These are phyloP conservation scores for Elaeagnus macrophylla DNA, from an alignment of 306 rosid species.

Conservation along the genomic window DNA sequence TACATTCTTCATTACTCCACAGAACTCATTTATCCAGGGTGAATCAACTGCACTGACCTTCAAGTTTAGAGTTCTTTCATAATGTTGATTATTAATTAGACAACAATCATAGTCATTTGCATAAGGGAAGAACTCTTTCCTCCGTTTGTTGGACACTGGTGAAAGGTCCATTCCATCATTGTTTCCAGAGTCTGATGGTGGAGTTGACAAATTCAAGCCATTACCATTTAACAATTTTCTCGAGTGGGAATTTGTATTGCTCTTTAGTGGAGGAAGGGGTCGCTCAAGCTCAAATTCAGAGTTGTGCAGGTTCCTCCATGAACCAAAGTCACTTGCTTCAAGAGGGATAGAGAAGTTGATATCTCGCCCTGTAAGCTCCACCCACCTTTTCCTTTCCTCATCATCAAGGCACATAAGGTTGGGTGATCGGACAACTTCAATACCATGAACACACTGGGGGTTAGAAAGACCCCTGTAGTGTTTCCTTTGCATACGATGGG, in stretches of 20 bases:
- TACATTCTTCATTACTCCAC: conserved; percentile 33
- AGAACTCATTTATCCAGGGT: conserved; percentile 27
- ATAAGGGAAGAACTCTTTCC: conserved; percentile 30
- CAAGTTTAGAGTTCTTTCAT: conserved; percentile 21
- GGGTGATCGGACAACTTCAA: conserved; percentile 23
- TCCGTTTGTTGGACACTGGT: conserved; percentile 24
- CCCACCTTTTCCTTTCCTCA: conserved; percentile 32
- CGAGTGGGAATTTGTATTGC: conserved; percentile 12
- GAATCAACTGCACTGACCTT: conserved; percentile 23
- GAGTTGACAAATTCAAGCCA: conserved; percentile 25
- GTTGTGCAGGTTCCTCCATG: conserved; percentile 31
- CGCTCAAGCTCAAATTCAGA: conserved; percentile 33
- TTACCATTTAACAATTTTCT: conserved; percentile 28
- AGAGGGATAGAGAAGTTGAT: conserved; percentile 22
- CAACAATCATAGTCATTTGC: conserved; percentile 28
- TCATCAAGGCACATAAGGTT: conserved; percentile 28
- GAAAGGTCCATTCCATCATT: conserved; percentile 24
- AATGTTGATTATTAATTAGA: conserved; percentile 20
- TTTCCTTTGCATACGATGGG: conserved; percentile 36
- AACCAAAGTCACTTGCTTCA: conserved; percentile 29
- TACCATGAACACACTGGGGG: conserved; percentile 38
- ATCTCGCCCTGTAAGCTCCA: conserved; percentile 34
- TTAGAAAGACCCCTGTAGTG: conserved; percentile 33
- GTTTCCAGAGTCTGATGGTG: conserved; percentile 15
- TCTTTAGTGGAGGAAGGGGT: conserved; percentile 19